Conservation (phyloP, 805 yeast genomes). For the Candida nonsorbophila region DNA sequence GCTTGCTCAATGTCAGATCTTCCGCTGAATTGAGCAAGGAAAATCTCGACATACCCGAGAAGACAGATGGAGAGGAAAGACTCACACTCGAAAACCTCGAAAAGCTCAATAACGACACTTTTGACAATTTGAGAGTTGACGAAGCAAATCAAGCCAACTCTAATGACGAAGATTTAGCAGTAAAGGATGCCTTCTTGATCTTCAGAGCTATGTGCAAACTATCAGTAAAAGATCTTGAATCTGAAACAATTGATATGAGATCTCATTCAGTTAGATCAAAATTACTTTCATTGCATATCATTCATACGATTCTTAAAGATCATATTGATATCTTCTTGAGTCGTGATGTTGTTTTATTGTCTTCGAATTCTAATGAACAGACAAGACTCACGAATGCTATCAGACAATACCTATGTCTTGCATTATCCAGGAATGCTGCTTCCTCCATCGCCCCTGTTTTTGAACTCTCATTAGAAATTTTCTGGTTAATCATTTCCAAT, state of each 20-base stretch:
- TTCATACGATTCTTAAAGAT: slow-evolving; percentile 79
- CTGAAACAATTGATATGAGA: slow-evolving; percentile 73
- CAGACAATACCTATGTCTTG: slow-evolving; percentile 76
- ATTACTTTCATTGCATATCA: slow-evolving; percentile 77
- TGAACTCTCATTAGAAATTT: slow-evolving; percentile 86
- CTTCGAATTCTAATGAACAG: slow-evolving; percentile 44
- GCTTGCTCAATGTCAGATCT: slow-evolving; percentile 15
- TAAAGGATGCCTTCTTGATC: slow-evolving; percentile 88
- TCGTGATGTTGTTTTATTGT: slow-evolving; percentile 47
- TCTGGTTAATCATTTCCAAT: slow-evolving; percentile 82
- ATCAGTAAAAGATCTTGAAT: slow-evolving; percentile 78
- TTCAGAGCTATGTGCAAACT: slow-evolving; percentile 94
- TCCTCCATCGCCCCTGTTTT: slow-evolving; percentile 87
- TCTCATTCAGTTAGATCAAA: slow-evolving; percentile 92
- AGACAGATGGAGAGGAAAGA: slow-evolving; percentile 16
- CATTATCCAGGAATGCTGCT: slow-evolving; percentile 88
- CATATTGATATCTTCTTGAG: slow-evolving; percentile 78
- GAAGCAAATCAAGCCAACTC: slow-evolving; percentile 40
- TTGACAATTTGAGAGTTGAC: slow-evolving; percentile 48
- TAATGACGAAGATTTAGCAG: slow-evolving; percentile 61
- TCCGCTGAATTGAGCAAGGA: slow-evolving; percentile 19
- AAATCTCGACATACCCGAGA: slow-evolving; percentile 11
- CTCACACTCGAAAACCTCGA: slow-evolving; percentile 61
- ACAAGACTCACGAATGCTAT: slow-evolving; percentile 71
- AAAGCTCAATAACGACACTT: slow-evolving; percentile 42